Evolutionary conservation across 371 early-diverging fungal genomes (phyloP), one percentile per base, ranked within the genome.

Genomic region (Mortierella sp.): DNA sequence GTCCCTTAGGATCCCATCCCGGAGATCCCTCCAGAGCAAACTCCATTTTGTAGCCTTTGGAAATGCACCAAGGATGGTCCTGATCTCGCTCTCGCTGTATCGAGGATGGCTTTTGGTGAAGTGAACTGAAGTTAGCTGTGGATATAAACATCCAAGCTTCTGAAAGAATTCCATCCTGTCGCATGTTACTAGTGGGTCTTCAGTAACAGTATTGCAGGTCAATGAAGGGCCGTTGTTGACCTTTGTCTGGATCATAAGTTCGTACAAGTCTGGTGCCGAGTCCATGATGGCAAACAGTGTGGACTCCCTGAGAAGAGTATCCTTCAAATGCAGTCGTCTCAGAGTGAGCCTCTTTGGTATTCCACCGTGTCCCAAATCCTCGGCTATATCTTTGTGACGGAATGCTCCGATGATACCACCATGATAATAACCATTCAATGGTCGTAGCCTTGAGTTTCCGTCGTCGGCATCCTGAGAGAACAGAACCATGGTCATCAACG

Each of bases 101-200:
- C 63, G 39, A 15, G 56, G 63, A 12, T 52, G 41, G 1, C 60
- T 49, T 6, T 58, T 46, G 9, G 64, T 41, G 17, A 71, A 71
- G 15, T 71, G 65, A 6, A 71, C 30, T 3, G 60, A 58, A 0
- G 64, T 55, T 30, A 71, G 34, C 27, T 71, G 71, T 1, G 71
- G 60, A 15, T 46, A 63, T 17, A 47, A 54, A 0, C 8, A 31
- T 24, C 64, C 64, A 2, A 64, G 28, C 9, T 64, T 51, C 41
- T 44, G 60, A 44, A 64, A 50, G 41, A 64, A 55, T 5, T 46
- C 60, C 9, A 50, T 8, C 1, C 21, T 52, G 46, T 60, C 56
- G 27, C 64, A 64, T 2, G 71, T 54, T 8, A 59, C n/a, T 31
- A 31, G 26, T 7, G 56, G 42, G 0, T 50, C 61, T 1, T 17